Base-by-base conservation (phyloP, 768 basidiomycete genomes). In the Royoungia palumana region DNA sequence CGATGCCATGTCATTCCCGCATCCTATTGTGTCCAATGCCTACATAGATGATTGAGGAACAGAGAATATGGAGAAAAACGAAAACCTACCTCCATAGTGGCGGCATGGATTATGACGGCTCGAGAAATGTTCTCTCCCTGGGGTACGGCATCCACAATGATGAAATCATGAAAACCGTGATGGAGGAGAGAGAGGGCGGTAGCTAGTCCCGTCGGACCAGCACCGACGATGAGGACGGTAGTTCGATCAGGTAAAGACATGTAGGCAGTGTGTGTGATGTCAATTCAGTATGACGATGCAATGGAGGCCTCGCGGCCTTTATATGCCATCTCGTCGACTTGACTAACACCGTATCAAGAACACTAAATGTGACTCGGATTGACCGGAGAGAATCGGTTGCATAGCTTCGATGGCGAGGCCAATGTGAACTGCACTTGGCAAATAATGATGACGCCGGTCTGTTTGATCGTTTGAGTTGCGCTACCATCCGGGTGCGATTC, bases 171-270 rank as follows among this genome's bases (percentile, higher is more conserved):
- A 36, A 70, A 69, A 2, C 72, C 72, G 9, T 75, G 68, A 11
- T 72, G 63, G 16, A 65, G 56, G 6, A 80, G 72, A 16, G 77
- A 71, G 14, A 78, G 57, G 20, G 78, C 79, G 38, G 70, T 62
- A 0, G 74, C 65, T 42, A 80, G 71, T 8, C 79, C 79, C 0
- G 70, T 57, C 20, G 79, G 79, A 16, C 79, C 78, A 21, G 75
- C 75, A 24, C 77, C 78, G 10, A 80, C 72, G 21, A 81, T 69
- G 42, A 79, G 71, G 24, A 79, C 61, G 21, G 72, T 72, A 5
- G 75, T 73, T 38, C 47, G 58, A 3, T 51, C 42, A 0, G 74
- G 73, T 19, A 72, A 57, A 24, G 68, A 56, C 54, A 56, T 56
- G 32, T 4, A 27, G 11, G 22, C 28, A 41, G 16, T 6, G 13